Conservation (phyloP, 371 early-diverging fungal genomes). For the Mucor irregularis region DNA sequence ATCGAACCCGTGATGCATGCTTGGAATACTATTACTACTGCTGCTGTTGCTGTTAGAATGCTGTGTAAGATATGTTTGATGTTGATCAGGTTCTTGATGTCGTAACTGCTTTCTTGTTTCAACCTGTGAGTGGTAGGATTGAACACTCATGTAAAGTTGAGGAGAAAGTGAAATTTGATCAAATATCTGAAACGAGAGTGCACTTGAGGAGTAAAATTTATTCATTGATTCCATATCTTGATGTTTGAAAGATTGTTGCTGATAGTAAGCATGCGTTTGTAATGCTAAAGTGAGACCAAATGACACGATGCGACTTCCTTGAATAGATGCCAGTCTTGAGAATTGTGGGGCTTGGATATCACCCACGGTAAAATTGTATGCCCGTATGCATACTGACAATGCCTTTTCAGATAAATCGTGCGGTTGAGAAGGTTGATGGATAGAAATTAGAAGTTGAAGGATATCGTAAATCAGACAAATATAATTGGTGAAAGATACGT, state of each 20-base stretch:
- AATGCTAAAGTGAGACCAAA: constrained; percentile 19
- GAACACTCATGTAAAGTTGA: constrained; percentile 8
- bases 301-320: constrained; percentile 17
- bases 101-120: constrained; percentile 3
- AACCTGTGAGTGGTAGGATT: constrained; percentile 2
- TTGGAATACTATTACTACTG: too few species aligned
- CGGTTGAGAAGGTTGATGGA: neutral
- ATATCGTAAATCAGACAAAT: constrained; percentile 17
- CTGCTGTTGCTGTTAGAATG: too few species aligned
- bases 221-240: neutral
- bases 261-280: constrained; percentile 7
- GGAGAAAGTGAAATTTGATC: constrained; percentile 12
- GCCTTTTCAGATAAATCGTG: constrained; percentile 1
- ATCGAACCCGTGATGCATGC: neutral
- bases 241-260: neutral
- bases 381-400: constrained; percentile 3
- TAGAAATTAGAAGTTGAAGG: constrained; percentile 7
- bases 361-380: constrained; percentile 1
- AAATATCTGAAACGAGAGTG: constrained; percentile 13
- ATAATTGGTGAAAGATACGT: constrained; percentile 11
- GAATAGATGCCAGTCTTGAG: constrained; percentile 16
- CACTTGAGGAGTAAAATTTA: neutral
- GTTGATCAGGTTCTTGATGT: neutral
- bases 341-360: constrained; percentile 3
- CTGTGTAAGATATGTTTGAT: neutral